These are phyloP conservation scores for Talaromyces sp. DNA, from an alignment of 2,329 filamentous ascomycete genomes.

Conservation along the genomic window DNA sequence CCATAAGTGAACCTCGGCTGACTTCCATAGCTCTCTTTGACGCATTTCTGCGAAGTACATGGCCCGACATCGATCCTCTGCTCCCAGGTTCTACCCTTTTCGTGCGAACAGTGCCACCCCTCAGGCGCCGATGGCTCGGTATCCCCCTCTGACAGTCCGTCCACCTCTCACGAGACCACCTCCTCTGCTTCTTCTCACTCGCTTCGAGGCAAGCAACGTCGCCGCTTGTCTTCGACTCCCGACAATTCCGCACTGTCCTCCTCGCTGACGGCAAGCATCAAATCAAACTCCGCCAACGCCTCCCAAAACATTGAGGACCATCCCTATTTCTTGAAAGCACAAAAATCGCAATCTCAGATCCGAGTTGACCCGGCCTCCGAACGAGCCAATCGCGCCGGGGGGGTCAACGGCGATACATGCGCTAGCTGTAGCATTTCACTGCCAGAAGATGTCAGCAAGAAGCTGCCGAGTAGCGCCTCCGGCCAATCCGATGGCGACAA, in stretches of 20 bases:
- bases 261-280: slow-evolving; percentile 28
- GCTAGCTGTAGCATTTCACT: slow-evolving; percentile 56
- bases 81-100: slow-evolving; percentile 55
- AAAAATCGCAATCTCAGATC: slow-evolving; percentile 11
- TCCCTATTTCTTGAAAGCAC: slow-evolving; percentile 46
- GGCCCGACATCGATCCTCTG: slow-evolving; percentile 60
- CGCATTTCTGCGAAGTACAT: slow-evolving; percentile 61
- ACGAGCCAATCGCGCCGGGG: slow-evolving; percentile 40
- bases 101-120: slow-evolving; percentile 52
- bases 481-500: slow-evolving; percentile 47
- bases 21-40: slow-evolving; percentile 52
- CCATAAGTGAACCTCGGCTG: neutral
- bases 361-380: slow-evolving; percentile 28
- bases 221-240: slow-evolving; percentile 23
- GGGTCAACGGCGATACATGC: slow-evolving; percentile 51
- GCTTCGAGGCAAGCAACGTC: slow-evolving; percentile 14
- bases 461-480: slow-evolving; percentile 52
- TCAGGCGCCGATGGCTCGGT: slow-evolving; percentile 31
- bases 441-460: slow-evolving; percentile 52
- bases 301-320: slow-evolving; percentile 45
- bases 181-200: slow-evolving; percentile 21
- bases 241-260: slow-evolving; percentile 23
- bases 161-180: slow-evolving; percentile 30
- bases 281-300: slow-evolving; percentile 18
- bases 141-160: slow-evolving; percentile 42